Conservation (phyloP, 176 grass and related monocot species). For the Cymbopogon citratus region DNA sequence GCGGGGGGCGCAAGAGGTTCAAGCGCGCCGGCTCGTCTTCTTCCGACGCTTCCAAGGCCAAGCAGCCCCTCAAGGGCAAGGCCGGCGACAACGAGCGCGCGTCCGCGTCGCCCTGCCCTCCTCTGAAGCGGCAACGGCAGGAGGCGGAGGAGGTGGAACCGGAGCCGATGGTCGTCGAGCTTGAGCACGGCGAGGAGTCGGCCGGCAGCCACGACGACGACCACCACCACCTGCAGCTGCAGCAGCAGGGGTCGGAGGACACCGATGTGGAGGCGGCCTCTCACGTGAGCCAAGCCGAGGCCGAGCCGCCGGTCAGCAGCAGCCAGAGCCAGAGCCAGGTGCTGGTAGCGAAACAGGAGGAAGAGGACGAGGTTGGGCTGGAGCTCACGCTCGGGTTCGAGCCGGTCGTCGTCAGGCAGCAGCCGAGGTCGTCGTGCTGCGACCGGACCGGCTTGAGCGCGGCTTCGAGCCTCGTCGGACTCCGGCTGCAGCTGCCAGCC, state of each 20-base stretch:
- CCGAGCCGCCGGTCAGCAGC: not conserved
- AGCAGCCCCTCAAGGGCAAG: not conserved
- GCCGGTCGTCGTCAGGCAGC: not conserved
- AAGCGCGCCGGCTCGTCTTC: constrained; percentile 44
- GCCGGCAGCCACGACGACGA: constrained; percentile 36
- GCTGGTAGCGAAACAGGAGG: not conserved
- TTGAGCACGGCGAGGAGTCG: constrained; percentile 37
- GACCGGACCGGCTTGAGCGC: not conserved
- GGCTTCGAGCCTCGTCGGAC: not conserved
- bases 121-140: not conserved
- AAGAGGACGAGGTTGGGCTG: constrained; percentile 21
- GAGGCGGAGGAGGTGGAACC: not conserved
- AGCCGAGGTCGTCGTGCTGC: not conserved
- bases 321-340: not conserved
- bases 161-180: not conserved
- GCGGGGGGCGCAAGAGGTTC: constrained; percentile 34
- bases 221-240: not conserved
- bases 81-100: not conserved
- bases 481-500: constrained; percentile 30
- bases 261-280: constrained; percentile 42
- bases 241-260: constrained; percentile 23
- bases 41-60: not conserved
- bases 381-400: constrained; percentile 51
- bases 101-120: not conserved
- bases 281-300: constrained; percentile 60